Evolutionary conservation across 352 stramenopile species (phyloP).

Genomic region (Phytophthora hibernalis): DNA sequence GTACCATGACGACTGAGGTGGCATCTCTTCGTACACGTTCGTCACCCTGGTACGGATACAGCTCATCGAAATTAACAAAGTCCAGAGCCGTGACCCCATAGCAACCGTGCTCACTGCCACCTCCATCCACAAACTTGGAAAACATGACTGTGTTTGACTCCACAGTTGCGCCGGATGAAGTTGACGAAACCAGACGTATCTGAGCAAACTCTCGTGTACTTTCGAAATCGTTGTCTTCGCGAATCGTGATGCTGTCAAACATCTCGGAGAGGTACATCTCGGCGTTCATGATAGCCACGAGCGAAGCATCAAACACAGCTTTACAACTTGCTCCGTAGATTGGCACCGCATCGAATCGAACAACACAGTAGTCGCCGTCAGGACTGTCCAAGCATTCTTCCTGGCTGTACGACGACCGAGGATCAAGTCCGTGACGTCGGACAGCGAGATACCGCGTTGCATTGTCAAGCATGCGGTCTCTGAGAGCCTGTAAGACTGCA

Average conservation of each 20-base stretch:
- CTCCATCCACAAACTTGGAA: slow-evolving; percentile 14
- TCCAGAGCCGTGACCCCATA: slow-evolving; percentile 23
- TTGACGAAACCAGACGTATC: slow-evolving; percentile 42
- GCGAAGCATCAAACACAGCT: slow-evolving; percentile 45
- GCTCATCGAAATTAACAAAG: slow-evolving; percentile 50
- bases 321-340: slow-evolving; percentile 17
- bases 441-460: slow-evolving; percentile 32
- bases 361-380: slow-evolving; percentile 40
- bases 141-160: slow-evolving; percentile 31
- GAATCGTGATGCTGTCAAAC: slow-evolving; percentile 49
- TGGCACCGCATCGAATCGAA: slow-evolving; percentile 50
- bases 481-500: slow-evolving; percentile 29
- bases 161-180: slow-evolving; percentile 13
- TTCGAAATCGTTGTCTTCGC: slow-evolving; percentile 57
- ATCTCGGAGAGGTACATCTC: slow-evolving; percentile 66
- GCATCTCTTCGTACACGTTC: slow-evolving; percentile 43
- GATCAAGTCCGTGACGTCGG: slow-evolving; percentile 29
- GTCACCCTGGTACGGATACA: slow-evolving; percentile 42
- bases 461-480: slow-evolving; percentile 27
- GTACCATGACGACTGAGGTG: slow-evolving; percentile 23
- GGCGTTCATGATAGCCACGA: slow-evolving; percentile 46
- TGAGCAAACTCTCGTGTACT: slow-evolving; percentile 43
- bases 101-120: neutral
- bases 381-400: slow-evolving; percentile 43
- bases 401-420: slow-evolving; percentile 23